A percentile compares a stretch with the other conserved stretches of the same genome.
phyloP scores from a whole-genome alignment of 768 basidiomycete genomes.

The Tylopilus cervinicoccineus region DNA sequence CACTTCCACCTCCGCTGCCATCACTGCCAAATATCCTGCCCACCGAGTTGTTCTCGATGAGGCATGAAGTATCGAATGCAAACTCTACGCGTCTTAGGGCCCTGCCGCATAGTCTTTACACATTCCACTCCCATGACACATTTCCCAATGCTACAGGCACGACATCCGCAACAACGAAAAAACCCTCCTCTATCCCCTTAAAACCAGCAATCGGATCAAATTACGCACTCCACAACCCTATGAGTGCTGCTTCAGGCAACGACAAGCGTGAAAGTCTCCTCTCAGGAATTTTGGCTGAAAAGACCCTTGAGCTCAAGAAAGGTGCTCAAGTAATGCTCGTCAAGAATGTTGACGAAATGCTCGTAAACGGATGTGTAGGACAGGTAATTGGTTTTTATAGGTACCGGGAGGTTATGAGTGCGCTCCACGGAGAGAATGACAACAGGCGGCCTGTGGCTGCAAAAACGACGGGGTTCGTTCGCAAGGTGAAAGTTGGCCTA shows the following conservation, averaged over 20 bases:
- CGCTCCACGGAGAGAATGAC: constrained; percentile 21
- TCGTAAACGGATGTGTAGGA: constrained; percentile 73
- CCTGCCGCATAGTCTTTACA: constrained; percentile 39
- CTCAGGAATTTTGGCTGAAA: constrained; percentile 58
- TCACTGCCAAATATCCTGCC: constrained; percentile 37
- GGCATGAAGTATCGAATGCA: constrained; percentile 64
- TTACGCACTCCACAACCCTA: constrained; percentile 31
- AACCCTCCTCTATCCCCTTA: not conserved
- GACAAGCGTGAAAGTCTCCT: constrained; percentile 52
- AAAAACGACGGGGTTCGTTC: constrained; percentile 34
- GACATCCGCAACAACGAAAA: not conserved
- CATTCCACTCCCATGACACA: constrained; percentile 53
- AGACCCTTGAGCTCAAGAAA: constrained; percentile 50
- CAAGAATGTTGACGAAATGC: constrained; percentile 56
- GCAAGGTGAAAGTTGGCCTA: constrained; percentile 30
- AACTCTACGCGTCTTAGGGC: constrained; percentile 52
- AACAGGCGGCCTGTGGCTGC: constrained; percentile 17
- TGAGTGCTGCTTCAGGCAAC: constrained; percentile 3
- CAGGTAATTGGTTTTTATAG: constrained; percentile 51
- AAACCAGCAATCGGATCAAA: not conserved
- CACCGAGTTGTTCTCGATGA: constrained; percentile 59
- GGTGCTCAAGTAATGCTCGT: constrained; percentile 68
- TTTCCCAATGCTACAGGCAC: constrained; percentile 14
- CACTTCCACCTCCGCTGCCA: constrained; percentile 20
- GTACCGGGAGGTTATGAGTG: constrained; percentile 19